Evolutionary conservation across 495 filamentous ascomycete genomes (phyloP).

Genomic region (Tetracladium setigerum): DNA sequence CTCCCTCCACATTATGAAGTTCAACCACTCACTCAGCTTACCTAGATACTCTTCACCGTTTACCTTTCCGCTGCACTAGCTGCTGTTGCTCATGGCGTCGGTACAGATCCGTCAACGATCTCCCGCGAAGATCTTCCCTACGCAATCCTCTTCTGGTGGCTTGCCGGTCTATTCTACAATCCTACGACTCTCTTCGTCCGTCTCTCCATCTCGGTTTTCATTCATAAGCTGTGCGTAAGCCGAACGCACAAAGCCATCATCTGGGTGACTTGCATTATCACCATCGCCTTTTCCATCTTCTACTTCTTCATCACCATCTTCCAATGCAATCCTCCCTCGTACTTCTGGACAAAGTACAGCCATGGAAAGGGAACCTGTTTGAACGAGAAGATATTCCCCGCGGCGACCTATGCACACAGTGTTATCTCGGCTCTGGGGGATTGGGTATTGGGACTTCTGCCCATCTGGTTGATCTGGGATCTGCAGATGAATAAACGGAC

Average conservation of each 20-base stretch:
- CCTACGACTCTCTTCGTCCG: conserved; percentile 29
- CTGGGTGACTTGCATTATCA: conserved; percentile 20
- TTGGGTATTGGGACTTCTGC: conserved; percentile 33
- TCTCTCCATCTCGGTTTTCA: conserved; percentile 32
- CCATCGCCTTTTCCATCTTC: conserved; percentile 20
- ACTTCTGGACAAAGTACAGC: conserved; percentile 30
- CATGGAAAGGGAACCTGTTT: conserved; percentile 26
- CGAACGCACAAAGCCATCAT: conserved; percentile 28
- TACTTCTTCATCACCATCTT: conserved; percentile 34
- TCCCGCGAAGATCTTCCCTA: conserved; percentile 3
- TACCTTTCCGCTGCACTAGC: conserved; percentile 3
- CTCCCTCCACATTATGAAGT: too few relatives aligned
- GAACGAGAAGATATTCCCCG: conserved; percentile 18
- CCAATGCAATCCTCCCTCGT: conserved; percentile 29
- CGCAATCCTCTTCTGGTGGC: conserved; percentile 16
- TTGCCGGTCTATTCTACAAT: conserved; percentile 28
- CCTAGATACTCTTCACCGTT: conserved; percentile 11
- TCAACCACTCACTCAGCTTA: neutral
- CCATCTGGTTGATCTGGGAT: conserved; percentile 33
- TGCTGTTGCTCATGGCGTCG: conserved; percentile 14
- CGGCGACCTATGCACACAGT: conserved; percentile 29
- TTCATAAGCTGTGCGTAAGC: conserved; percentile 28
- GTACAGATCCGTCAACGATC: conserved; percentile 9
- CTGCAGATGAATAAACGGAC: conserved; percentile 28
- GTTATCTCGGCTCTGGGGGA: conserved; percentile 30